A percentile compares a stretch with the other conserved stretches of the same genome.
phyloP scores from a whole-genome alignment of 2,329 filamentous ascomycete species.

The Sclerotinia subarctica region DNA sequence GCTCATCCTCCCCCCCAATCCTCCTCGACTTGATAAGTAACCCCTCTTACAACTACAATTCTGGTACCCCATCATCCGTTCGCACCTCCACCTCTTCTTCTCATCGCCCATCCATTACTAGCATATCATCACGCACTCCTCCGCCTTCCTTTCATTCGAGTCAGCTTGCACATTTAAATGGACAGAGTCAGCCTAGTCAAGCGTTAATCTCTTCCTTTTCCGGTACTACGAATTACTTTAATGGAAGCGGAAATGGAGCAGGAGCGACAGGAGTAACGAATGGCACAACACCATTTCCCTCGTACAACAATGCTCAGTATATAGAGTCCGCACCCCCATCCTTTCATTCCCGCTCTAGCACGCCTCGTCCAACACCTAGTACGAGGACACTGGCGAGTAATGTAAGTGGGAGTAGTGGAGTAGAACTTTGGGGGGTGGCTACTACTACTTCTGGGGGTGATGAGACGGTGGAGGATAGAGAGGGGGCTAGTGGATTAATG shows the following conservation, averaged over 20 bases:
- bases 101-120: conserved; percentile 7
- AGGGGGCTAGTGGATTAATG: conserved; percentile 24
- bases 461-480: conserved; percentile 17
- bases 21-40: conserved; percentile 29
- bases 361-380: conserved; percentile 23
- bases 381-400: conserved; percentile 22
- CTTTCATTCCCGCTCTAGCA: conserved; percentile 18
- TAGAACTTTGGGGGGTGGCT: conserved; percentile 35
- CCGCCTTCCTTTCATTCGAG: conserved; percentile 27
- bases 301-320: conserved; percentile 29
- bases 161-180: conserved; percentile 21
- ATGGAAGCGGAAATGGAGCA: background rate
- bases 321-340: conserved; percentile 20
- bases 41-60: conserved; percentile 31
- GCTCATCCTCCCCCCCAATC: conserved; percentile 27
- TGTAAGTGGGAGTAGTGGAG: conserved; percentile 11
- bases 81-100: conserved; percentile 25
- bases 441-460: conserved; percentile 24
- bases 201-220: background rate
- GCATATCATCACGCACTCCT: conserved; percentile 16
- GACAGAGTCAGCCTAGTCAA: background rate
- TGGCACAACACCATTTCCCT: conserved; percentile 18
- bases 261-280: background rate
- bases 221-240: too few species aligned
- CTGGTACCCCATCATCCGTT: conserved; percentile 28